Conservation (phyloP, 1,284 basidiomycete genomes). For the Singerocomus rubriflavus region DNA sequence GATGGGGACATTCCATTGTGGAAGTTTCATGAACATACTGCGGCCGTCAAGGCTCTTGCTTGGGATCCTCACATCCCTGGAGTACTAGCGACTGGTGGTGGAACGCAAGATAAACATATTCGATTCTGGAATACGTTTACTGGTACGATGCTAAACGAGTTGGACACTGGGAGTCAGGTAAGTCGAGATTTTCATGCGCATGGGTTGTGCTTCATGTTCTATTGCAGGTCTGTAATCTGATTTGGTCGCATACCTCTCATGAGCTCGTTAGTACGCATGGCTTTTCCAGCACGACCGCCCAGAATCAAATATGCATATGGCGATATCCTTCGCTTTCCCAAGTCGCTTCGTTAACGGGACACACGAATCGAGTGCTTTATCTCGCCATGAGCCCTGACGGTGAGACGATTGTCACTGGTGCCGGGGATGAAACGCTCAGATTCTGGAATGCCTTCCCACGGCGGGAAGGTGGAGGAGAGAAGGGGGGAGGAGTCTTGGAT, state of each 20-base stretch:
- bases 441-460: slow-evolving; percentile 95
- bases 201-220: slow-evolving; percentile 6
- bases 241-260: slow-evolving; percentile 94
- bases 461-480: slow-evolving; percentile 46
- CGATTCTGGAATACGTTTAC: slow-evolving; percentile 95
- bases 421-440: slow-evolving; percentile 94
- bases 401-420: slow-evolving; percentile 96
- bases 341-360: slow-evolving; percentile 92
- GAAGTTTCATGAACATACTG: slow-evolving; percentile 95
- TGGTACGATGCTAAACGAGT: slow-evolving; percentile 80
- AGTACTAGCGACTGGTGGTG: slow-evolving; percentile 93
- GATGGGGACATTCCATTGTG: slow-evolving; percentile 69
- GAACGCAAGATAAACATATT: slow-evolving; percentile 96
- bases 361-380: slow-evolving; percentile 93
- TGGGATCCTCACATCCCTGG: slow-evolving; percentile 97
- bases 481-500: slow-evolving; percentile 38
- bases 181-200: slow-evolving; percentile 26
- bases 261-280: slow-evolving; percentile 98
- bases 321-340: slow-evolving; percentile 91
- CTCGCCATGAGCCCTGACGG: slow-evolving; percentile 97
- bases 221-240: slow-evolving; percentile 89
- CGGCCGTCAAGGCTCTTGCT: slow-evolving; percentile 96
- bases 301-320: slow-evolving; percentile 99
- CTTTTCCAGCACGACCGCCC: slow-evolving; percentile 89
- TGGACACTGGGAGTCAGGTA: slow-evolving; percentile 93